A percentile compares a stretch with the other conserved stretches of the same genome.
Conservation (phyloP, 805 yeast species). For the Starmera pachycereana region DNA sequence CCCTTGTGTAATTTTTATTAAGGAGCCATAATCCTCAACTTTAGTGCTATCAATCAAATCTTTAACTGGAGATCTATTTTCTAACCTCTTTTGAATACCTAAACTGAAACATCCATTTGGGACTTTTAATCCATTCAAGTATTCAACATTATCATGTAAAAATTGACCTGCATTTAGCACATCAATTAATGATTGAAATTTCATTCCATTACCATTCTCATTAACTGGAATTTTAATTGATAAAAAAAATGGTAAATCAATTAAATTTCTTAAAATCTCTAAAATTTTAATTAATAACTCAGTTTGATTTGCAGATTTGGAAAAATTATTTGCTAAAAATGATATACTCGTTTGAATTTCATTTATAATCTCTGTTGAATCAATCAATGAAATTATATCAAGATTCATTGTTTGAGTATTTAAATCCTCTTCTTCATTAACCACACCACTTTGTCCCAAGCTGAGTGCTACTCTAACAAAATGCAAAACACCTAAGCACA, state of each 20-base stretch:
- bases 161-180: constrained; percentile 3
- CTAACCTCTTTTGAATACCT: constrained; percentile 36
- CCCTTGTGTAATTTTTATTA: constrained; percentile 26
- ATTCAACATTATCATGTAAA: constrained; percentile 8
- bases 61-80: constrained; percentile 38
- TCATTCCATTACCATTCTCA: constrained; percentile 2
- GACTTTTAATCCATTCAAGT: constrained; percentile 14
- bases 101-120: constrained; percentile 31
- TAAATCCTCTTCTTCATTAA: constrained; percentile 69
- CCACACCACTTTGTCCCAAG: constrained; percentile 44
- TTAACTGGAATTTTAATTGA: constrained; percentile 7
- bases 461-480: constrained; percentile 37
- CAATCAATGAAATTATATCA: constrained; percentile 25
- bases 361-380: constrained; percentile 10
- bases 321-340: constrained; percentile 20
- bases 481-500: constrained; percentile 42
- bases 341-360: constrained; percentile 24
- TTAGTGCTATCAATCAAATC: constrained; percentile 19
- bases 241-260: constrained; percentile 11
- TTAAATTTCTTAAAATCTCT: constrained; percentile 11
- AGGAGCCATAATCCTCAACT: constrained; percentile 19
- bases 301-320: constrained; percentile 10
- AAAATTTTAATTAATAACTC: constrained; percentile 11
- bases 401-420: constrained; percentile 54
- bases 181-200: constrained; percentile 9